Percentiles rank a stretch among this genome's conserved stretches.
phyloP scores from a whole-genome alignment of 257 asterid species.

The Lavandula angustifolia region DNA sequence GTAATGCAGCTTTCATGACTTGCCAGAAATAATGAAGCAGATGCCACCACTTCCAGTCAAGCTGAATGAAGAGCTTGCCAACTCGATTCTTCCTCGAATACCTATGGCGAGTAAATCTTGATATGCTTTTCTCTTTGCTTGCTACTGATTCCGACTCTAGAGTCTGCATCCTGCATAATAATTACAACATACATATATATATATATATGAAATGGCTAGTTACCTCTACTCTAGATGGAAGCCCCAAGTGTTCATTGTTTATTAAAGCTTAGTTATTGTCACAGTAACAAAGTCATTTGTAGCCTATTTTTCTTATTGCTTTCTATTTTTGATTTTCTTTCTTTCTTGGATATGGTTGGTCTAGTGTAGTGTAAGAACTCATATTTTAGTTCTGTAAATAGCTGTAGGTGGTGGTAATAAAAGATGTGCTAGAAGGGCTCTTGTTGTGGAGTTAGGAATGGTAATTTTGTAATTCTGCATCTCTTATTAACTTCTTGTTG shows the following conservation, averaged over 20 bases:
- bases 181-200: conserved; percentile 35
- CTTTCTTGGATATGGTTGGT: conserved; percentile 26
- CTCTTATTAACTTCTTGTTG: not conserved
- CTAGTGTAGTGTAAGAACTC: conserved; percentile 29
- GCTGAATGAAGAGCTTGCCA: conserved; percentile 71
- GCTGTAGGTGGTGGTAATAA: conserved; percentile 7
- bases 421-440: conserved; percentile 14
- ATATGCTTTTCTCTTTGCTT: conserved; percentile 26
- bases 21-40: conserved; percentile 71
- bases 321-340: not conserved
- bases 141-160: conserved; percentile 29
- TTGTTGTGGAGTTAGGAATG: not conserved
- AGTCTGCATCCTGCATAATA: conserved; percentile 3
- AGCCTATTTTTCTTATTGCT: conserved; percentile 5
- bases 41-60: conserved; percentile 84
- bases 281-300: not conserved
- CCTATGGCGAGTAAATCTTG: conserved; percentile 44
- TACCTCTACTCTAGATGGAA: conserved; percentile 32
- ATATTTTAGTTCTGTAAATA: conserved; percentile 31
- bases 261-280: conserved; percentile 19
- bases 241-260: conserved; percentile 22
- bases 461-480: not conserved
- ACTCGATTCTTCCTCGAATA: conserved; percentile 51
- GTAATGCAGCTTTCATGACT: conserved; percentile 56
- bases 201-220: conserved; percentile 16